Conservation (phyloP, 139 green algal species). For the Volvox reticuliferus region DNA sequence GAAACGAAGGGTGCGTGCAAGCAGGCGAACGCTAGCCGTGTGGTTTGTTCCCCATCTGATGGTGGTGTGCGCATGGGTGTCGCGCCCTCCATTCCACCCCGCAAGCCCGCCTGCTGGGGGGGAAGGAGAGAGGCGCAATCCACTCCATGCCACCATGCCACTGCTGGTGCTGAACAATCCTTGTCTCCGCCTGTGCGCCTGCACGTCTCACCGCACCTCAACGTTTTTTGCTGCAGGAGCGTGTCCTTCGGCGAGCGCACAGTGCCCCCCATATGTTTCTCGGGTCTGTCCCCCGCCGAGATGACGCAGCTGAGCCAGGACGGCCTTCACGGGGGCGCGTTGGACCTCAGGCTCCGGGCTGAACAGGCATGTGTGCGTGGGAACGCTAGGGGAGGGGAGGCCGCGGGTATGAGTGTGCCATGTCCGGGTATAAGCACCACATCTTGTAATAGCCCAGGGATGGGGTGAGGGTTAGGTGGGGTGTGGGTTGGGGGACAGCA, state of each 20-base stretch:
- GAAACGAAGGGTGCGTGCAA: not conserved
- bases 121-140: no score
- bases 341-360: not conserved
- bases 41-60: not conserved
- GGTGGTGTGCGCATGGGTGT: not conserved
- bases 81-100: not conserved
- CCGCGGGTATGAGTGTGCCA: not conserved
- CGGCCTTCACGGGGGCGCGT: not conserved
- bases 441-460: not conserved
- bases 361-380: not conserved
- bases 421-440: not conserved
- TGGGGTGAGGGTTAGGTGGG: not conserved
- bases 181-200: not conserved
- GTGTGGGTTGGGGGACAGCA: not conserved
- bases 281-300: not conserved
- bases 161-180: no score
- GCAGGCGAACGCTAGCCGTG: not conserved
- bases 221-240: not conserved
- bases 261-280: not conserved
- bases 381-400: not conserved
- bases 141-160: not conserved
- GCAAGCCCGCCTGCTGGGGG: not conserved
- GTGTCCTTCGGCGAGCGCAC: not conserved
- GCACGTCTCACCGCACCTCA: no score
- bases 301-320: not conserved